Conservation (phyloP, 192 early-diverging fungal species). For the Gigaspora rosea region DNA sequence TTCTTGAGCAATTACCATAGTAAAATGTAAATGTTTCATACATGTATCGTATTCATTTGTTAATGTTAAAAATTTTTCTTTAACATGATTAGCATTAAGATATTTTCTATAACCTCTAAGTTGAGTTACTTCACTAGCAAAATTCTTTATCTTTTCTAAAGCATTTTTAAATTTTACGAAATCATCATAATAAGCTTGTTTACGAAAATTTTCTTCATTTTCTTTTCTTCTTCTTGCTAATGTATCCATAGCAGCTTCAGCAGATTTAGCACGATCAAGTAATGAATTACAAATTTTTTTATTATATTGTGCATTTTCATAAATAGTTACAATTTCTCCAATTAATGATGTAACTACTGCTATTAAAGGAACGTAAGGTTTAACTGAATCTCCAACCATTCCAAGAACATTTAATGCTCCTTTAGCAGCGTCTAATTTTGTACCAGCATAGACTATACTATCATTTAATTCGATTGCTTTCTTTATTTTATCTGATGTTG, state of each 20-base stretch:
- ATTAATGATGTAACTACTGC: neutral
- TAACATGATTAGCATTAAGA: neutral
- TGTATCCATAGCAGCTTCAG: slow-evolving; percentile 1
- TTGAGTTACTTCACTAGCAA: neutral
- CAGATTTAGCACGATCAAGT: slow-evolving; percentile 4
- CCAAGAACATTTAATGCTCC: no score
- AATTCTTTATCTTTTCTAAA: neutral
- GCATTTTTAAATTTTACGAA: neutral
- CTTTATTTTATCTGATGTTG: no score
- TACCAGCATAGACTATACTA: no score
- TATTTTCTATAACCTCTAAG: slow-evolving; percentile 2
- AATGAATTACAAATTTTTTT: slow-evolving; percentile 21
- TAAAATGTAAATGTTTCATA: slow-evolving; percentile 2
- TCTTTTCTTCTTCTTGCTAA: slow-evolving; percentile 2
- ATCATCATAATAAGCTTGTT: neutral
- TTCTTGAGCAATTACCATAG: neutral
- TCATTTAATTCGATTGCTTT: no score
- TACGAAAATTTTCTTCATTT: slow-evolving; percentile 4
- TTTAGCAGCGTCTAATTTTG: no score
- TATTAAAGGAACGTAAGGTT: slow-evolving; percentile 1
- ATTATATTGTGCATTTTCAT: slow-evolving; percentile 9
- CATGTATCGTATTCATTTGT: neutral
- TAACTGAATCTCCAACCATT: neutral
- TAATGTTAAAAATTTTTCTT: neutral
- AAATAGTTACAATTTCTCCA: slow-evolving; percentile 8